Base-by-base conservation (phyloP, 441 rosid genomes). In the Sinapis alba region DNA sequence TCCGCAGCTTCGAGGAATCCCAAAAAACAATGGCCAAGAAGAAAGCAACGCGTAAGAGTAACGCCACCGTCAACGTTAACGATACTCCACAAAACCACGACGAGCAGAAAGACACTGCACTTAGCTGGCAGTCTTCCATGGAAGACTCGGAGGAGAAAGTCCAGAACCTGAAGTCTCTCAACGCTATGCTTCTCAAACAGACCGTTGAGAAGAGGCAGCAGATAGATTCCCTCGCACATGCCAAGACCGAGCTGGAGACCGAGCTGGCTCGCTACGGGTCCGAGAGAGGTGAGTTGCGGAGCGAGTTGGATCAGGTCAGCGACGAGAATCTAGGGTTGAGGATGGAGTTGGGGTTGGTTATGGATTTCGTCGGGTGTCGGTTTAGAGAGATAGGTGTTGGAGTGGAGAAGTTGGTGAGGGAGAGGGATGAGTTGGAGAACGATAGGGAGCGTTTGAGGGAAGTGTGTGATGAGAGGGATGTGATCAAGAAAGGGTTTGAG, bases 1-100 rank as follows among this genome's bases (percentile, higher is more conserved):
- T 58, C n/a, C 43, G 6, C 21, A 36, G n/a, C 12, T 54, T 65
- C 36, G 56, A 71, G 73, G 77, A 32, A 54, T 64, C 74, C n/a
- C 68, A 16, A 10, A 21, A 21, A 53, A 62, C 41, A 63, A 91
- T 87, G 94, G 85, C 92, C 67, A 87, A 81, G 71, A 89, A 84
- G 87, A 92, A 90, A 74, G 21, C 51, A 27, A 30, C 76, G 82
- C 81, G 69, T 62, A 78, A 79, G 26, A 15, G 80, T 28, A 47
- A 83, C 2, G 79, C 34, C 2, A 18, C 62, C 58, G 51, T 28
- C 43, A 36, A 2, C 16, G 18, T 43, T 21, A 32, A 78, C 56
- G 56, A 80, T 24, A 78, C 45, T 71, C 76, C 69, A 27, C 75
- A 70, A 51, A 41, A 54, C 73, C 82, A 64, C 19, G 71, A 71